Percentiles rank a stretch among this genome's conserved stretches.
These are phyloP conservation scores for Phytophthora pisi DNA, from an alignment of 352 stramenopile genomes.

Conservation along the genomic window DNA sequence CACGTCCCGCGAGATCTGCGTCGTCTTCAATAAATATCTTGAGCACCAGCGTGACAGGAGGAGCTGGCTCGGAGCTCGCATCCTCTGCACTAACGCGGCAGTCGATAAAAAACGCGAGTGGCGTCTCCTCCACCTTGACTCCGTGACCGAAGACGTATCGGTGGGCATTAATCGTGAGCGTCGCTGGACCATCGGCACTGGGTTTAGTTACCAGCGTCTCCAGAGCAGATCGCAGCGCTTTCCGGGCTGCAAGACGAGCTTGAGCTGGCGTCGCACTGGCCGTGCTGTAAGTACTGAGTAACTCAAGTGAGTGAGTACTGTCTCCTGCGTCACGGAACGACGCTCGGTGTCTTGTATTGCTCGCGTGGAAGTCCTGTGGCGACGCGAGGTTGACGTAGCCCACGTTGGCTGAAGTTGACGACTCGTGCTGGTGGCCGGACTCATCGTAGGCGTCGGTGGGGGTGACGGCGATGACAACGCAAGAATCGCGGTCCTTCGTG, in stretches of 20 bases:
- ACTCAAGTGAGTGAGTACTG: slow-evolving; percentile 29
- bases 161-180: slow-evolving; percentile 45
- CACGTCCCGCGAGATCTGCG: slow-evolving; percentile 47
- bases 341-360: slow-evolving; percentile 11
- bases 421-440: slow-evolving; percentile 4
- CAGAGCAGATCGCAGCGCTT: slow-evolving; percentile 25
- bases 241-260: slow-evolving; percentile 20
- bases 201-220: slow-evolving; percentile 24
- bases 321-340: slow-evolving; percentile 10
- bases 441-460: slow-evolving; percentile 11
- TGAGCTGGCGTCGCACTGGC: slow-evolving; percentile 20
- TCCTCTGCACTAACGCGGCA: slow-evolving; percentile 25
- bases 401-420: slow-evolving; percentile 3
- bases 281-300: slow-evolving; percentile 24
- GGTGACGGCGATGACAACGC: slow-evolving; percentile 18
- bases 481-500: slow-evolving; percentile 15
- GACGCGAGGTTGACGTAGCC: slow-evolving; percentile 32
- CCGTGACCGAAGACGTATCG: slow-evolving; percentile 33
- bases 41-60: slow-evolving; percentile 31
- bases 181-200: background rate
- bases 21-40: slow-evolving; percentile 74
- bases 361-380: slow-evolving; percentile 7
- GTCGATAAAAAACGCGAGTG: slow-evolving; percentile 47
- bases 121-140: slow-evolving; percentile 44
- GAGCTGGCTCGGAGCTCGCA: background rate